These are phyloP conservation scores for Xenosphaeropsis pyriputrescens DNA, from an alignment of 2,329 filamentous ascomycete genomes.

Conservation along the genomic window DNA sequence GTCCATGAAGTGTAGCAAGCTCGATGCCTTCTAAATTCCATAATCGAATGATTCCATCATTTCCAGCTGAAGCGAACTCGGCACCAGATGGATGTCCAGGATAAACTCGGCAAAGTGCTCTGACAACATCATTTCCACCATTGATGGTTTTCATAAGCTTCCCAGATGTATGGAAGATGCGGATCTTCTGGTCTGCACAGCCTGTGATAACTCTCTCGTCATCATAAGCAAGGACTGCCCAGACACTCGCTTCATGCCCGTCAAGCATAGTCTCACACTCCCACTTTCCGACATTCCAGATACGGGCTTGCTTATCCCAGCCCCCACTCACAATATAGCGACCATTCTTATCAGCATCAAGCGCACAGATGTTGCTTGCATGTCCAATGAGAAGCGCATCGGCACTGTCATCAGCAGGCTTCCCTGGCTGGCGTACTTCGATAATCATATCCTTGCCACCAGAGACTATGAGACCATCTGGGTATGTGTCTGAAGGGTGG, in stretches of 20 bases:
- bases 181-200: slow-evolving; percentile 80
- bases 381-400: slow-evolving; percentile 81
- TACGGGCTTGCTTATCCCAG: slow-evolving; percentile 78
- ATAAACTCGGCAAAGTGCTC: slow-evolving; percentile 76
- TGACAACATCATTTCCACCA: slow-evolving; percentile 68
- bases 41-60: slow-evolving; percentile 76
- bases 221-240: slow-evolving; percentile 80
- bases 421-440: slow-evolving; percentile 64
- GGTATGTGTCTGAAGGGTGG: slow-evolving; percentile 46
- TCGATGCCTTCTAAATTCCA: slow-evolving; percentile 73
- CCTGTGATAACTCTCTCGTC: slow-evolving; percentile 74
- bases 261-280: slow-evolving; percentile 57
- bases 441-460: slow-evolving; percentile 89
- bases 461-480: slow-evolving; percentile 72
- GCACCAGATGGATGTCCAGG: slow-evolving; percentile 63
- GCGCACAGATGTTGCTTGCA: slow-evolving; percentile 70
- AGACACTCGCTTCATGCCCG: slow-evolving; percentile 73
- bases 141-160: slow-evolving; percentile 49
- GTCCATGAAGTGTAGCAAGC: slow-evolving; percentile 66
- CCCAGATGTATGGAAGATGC: slow-evolving; percentile 58
- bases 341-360: slow-evolving; percentile 63
- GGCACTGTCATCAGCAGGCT: slow-evolving; percentile 57
- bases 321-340: slow-evolving; percentile 75
- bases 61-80: slow-evolving; percentile 89
- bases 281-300: slow-evolving; percentile 83